Conservation (phyloP, 208 protist genomes). For the Trypanosoma scelopori region DNA sequence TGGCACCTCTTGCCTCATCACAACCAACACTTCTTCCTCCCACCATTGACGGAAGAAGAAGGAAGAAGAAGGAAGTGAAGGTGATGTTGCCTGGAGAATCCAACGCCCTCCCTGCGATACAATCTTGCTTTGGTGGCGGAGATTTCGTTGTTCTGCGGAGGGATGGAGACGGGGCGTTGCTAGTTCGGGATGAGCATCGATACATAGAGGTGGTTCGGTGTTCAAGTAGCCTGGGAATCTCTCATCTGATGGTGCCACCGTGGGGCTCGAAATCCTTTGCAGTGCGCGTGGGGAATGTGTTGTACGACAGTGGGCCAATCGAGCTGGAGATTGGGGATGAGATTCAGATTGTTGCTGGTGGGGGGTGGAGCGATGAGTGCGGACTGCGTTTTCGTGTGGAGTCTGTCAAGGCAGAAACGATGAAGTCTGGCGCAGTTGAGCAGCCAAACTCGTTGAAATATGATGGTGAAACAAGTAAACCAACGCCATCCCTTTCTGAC, state of each 20-base stretch:
- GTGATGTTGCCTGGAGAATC: neutral
- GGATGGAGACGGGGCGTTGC: conserved; percentile 27
- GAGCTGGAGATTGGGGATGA: conserved; percentile 24
- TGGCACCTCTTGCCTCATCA: too few relatives aligned
- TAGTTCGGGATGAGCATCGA: conserved; percentile 30
- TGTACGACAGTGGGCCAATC: conserved; percentile 27
- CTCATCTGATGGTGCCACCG: conserved; percentile 10
- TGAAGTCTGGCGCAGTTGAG: neutral
- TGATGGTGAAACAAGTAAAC: neutral
- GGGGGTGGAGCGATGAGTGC: conserved; percentile 16
- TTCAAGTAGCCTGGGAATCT: neutral
- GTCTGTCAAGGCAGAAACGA: neutral
- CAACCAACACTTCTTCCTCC: too few relatives aligned
- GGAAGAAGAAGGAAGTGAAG: too few relatives aligned
- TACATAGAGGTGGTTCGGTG: conserved; percentile 9
- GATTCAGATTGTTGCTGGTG: conserved; percentile 18
- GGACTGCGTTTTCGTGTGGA: conserved; percentile 18
- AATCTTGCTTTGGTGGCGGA: conserved; percentile 17
- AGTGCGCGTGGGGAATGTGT: conserved; percentile 24
- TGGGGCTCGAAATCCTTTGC: conserved; percentile 21
- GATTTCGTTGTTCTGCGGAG: conserved; percentile 13
- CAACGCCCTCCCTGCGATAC: neutral
- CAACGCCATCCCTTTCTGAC: neutral
- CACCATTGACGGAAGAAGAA: too few relatives aligned
- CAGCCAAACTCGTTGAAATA: neutral